phyloP scores from a whole-genome alignment of 2,329 filamentous ascomycete genomes.

The Juglanconis sp. region DNA sequence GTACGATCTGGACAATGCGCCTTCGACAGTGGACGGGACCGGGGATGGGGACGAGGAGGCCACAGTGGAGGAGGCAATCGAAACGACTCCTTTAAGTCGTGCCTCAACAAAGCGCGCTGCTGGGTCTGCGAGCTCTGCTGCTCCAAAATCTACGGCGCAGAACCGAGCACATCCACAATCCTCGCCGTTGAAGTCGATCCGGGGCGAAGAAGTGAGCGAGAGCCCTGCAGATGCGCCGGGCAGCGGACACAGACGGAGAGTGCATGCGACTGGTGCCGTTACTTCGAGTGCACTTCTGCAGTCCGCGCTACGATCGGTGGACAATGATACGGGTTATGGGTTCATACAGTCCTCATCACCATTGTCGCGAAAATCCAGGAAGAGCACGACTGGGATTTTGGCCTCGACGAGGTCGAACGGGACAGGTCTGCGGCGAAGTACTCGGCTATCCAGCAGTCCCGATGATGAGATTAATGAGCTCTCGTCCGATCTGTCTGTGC shows the following conservation, averaged over 20 bases:
- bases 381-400: constrained; percentile 28
- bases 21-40: constrained; percentile 23
- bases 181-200: constrained; percentile 6
- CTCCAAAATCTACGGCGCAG: neutral
- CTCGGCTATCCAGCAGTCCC: constrained; percentile 7
- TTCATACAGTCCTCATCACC: constrained; percentile 40
- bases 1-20: constrained; percentile 29
- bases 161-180: neutral
- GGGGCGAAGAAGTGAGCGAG: constrained; percentile 46
- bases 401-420: constrained; percentile 31
- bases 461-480: constrained; percentile 27
- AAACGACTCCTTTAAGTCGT: constrained; percentile 17
- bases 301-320: constrained; percentile 25
- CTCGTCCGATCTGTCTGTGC: constrained; percentile 22
- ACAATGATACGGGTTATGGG: constrained; percentile 26
- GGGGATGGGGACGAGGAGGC: no score
- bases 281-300: constrained; percentile 43
- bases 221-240: constrained; percentile 54
- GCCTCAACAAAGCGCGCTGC: constrained; percentile 17
- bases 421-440: constrained; percentile 20
- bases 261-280: constrained; percentile 33
- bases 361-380: constrained; percentile 38
- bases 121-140: neutral
- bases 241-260: constrained; percentile 46
- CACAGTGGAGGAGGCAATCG: constrained; percentile 10